Percentiles rank a stretch among this genome's conserved stretches.
Conservation (phyloP, 129 eudicot species). For the Chrysanthemum lavandulifolium region DNA sequence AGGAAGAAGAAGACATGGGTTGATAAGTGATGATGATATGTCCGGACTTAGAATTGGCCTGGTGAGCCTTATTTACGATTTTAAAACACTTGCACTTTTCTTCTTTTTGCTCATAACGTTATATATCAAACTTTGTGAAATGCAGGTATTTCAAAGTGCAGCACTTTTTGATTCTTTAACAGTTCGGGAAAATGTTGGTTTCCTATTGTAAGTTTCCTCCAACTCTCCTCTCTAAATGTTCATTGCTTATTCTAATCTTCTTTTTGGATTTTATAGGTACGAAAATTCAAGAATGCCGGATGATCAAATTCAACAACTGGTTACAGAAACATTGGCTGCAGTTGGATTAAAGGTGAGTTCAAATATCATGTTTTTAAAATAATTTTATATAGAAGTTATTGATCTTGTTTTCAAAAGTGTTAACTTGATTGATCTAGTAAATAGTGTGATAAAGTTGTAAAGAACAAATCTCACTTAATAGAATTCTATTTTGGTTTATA, state of each 20-base stretch:
- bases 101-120: neutral
- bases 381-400: neutral
- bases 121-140: neutral
- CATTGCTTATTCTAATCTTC: neutral
- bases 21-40: conserved; percentile 76
- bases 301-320: conserved; percentile 73
- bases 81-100: neutral
- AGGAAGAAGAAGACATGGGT: conserved; percentile 61
- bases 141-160: conserved; percentile 81
- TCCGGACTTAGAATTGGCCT: conserved; percentile 82
- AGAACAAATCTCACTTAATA: neutral
- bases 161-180: conserved; percentile 84
- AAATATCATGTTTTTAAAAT: neutral
- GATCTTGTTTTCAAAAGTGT: neutral
- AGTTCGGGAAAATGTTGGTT: conserved; percentile 88
- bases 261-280: conserved; percentile 42
- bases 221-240: neutral
- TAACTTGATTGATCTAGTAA: conserved; percentile 6
- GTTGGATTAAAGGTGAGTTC: conserved; percentile 83
- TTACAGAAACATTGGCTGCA: conserved; percentile 87
- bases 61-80: conserved; percentile 34
- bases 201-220: conserved; percentile 60
- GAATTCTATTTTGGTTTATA: conserved; percentile 2
- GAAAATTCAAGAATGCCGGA: conserved; percentile 82
- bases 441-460: neutral